A percentile compares a stretch with the other conserved stretches of the same genome.
These are phyloP conservation scores for Pseudodiploospora longispora DNA, from an alignment of 2,329 filamentous ascomycete genomes.

Conservation along the genomic window DNA sequence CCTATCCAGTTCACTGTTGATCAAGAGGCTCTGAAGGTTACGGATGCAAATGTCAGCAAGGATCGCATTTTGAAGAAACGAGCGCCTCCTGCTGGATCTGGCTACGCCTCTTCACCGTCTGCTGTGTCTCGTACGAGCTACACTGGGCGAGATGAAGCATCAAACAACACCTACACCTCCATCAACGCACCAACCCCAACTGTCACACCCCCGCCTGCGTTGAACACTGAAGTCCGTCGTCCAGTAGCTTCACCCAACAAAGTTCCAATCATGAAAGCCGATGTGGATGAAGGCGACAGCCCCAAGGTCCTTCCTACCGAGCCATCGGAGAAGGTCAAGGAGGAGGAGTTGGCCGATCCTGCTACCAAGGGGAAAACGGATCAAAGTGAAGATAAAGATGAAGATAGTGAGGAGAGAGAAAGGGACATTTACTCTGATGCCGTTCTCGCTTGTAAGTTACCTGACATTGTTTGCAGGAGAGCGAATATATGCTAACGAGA, in stretches of 20 bases:
- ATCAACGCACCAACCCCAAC: conserved; percentile 64
- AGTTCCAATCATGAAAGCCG: conserved; percentile 65
- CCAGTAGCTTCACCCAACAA: conserved; percentile 50
- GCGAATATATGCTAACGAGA: conserved; percentile 22
- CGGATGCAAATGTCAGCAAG: conserved; percentile 69
- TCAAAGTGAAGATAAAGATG: conserved; percentile 67
- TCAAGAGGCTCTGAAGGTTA: conserved; percentile 84
- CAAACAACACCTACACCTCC: conserved; percentile 27
- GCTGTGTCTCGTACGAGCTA: conserved; percentile 62
- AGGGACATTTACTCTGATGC: conserved; percentile 93
- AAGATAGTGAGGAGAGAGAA: conserved; percentile 67
- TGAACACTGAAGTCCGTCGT: conserved; percentile 31
- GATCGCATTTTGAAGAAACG: conserved; percentile 62
- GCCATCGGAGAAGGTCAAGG: conserved; percentile 52
- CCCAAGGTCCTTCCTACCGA: conserved; percentile 71
- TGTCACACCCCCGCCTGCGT: conserved; percentile 52
- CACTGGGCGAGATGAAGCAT: conserved; percentile 43
- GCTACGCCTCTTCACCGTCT: conserved; percentile 49
- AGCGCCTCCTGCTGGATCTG: conserved; percentile 44
- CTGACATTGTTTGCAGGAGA: neutral
- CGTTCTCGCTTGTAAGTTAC: conserved; percentile 71
- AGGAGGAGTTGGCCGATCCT: conserved; percentile 56
- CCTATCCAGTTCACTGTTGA: conserved; percentile 99
- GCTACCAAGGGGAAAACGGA: conserved; percentile 30
- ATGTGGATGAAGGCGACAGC: conserved; percentile 67